Evolutionary conservation across 2,329 filamentous ascomycete species (phyloP), one percentile per base, ranked within the genome.

Genomic region (Waltergamsia citrina): DNA sequence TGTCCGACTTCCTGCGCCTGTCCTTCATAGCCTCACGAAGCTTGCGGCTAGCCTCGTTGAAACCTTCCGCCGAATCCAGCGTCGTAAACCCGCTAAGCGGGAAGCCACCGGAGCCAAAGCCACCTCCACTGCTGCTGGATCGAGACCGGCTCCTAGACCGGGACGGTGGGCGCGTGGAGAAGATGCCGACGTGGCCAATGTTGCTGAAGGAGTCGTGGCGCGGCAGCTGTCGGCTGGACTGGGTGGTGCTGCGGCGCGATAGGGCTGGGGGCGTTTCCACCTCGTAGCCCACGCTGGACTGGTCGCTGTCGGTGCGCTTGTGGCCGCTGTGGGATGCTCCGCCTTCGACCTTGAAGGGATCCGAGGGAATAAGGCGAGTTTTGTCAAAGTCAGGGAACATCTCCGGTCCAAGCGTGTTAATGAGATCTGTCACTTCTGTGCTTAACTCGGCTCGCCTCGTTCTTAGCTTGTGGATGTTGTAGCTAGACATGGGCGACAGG

Each of bases 311-410:
- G 17, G 43, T n/a, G 21, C 23, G 21, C 15, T 12, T 26, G 27
- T 25, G 21, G 23, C 23, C 12, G 21, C 14, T 12, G n/a, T n/a
- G 21, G 23, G 21, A 8, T 20, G 43, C 26, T 42, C 36, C 30
- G 45, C 38, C 3, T 37, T 62, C 60, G 23, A 51, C 48, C 35
- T 48, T 60, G 42, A 62, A 57, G 1, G 71, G 62, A 41, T 79
- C 74, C n/a, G n/a, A n/a, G 4, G 69, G 63, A 20, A 90, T 64
- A 37, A 92, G 72, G 22, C 85, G 75, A 10, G 75, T 71, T 41
- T 79, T 73, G 47, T 92, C 85, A 51, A 94, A 98, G 62, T 98
- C 92, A n/a, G 87, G 81, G 62, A 93, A 98, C 65, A 98, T 81
- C 53, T 96, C 88, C 1, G 92, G 92, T 0, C 92, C 92, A 10